Conservation (phyloP, 2,329 filamentous ascomycete species). For the Purpureocillium lavendulum region DNA sequence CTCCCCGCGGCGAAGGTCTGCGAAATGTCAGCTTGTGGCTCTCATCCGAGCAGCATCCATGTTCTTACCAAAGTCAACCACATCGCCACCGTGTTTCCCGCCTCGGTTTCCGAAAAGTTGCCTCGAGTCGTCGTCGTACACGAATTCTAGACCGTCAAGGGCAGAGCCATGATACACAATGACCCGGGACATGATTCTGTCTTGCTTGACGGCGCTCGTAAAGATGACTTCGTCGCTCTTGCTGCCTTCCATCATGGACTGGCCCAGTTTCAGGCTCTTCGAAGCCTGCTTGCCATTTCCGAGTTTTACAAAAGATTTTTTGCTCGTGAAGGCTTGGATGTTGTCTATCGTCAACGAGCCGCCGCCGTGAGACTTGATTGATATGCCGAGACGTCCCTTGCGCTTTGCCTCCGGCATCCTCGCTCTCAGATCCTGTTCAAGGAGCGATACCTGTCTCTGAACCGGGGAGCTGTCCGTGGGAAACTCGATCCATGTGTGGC, state of each 20-base stretch:
- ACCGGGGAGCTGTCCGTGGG: conserved; percentile 51
- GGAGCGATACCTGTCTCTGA: conserved; percentile 65
- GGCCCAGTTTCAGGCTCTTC: conserved; percentile 65
- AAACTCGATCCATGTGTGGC: conserved; percentile 76
- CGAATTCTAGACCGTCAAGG: conserved; percentile 82
- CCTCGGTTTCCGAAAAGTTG: conserved; percentile 82
- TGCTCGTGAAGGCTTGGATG: conserved; percentile 61
- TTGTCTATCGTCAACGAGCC: conserved; percentile 72
- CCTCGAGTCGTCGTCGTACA: conserved; percentile 77
- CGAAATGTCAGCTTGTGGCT: conserved; percentile 12
- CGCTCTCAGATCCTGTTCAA: conserved; percentile 65
- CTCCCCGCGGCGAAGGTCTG: conserved; percentile 78
- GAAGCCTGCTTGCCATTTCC: conserved; percentile 64
- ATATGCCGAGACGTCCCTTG: conserved; percentile 61
- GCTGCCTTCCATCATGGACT: conserved; percentile 62
- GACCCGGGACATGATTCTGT: conserved; percentile 66
- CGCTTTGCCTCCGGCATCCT: conserved; percentile 65
- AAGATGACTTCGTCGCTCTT: conserved; percentile 67
- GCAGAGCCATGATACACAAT: conserved; percentile 69
- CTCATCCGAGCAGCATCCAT: not conserved
- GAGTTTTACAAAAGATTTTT: conserved; percentile 65
- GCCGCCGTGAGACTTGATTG: conserved; percentile 68
- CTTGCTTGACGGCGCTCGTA: conserved; percentile 57
- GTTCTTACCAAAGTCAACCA: conserved; percentile 67
- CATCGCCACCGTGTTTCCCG: conserved; percentile 59